These are phyloP conservation scores for Sphagnum tenellum DNA, from an alignment of 225 moss, liverwort and hornwort genomes.

Conservation along the genomic window DNA sequence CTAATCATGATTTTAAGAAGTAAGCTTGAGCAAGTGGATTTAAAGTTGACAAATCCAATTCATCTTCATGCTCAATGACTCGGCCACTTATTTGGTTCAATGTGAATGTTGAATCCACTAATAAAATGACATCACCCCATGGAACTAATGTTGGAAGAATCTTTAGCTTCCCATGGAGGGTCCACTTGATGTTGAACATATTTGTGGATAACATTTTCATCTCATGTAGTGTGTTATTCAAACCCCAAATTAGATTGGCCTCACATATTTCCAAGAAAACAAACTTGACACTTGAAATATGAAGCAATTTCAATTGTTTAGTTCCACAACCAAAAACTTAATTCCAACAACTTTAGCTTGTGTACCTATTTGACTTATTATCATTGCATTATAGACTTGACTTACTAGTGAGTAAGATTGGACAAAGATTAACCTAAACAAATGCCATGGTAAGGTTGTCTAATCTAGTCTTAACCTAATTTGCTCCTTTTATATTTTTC, in stretches of 20 bases:
- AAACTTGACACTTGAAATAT: not conserved
- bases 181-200: constrained; percentile 79
- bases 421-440: not conserved
- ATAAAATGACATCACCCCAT: constrained; percentile 55
- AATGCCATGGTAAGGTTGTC: constrained; percentile 69
- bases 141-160: constrained; percentile 60
- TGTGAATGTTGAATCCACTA: constrained; percentile 52
- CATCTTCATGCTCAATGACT: constrained; percentile 65
- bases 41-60: constrained; percentile 74
- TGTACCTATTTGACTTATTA: too few species aligned
- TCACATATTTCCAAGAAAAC: constrained; percentile 9
- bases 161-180: constrained; percentile 65
- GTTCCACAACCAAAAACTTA: too few species aligned
- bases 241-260: constrained; percentile 37
- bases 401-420: too few species aligned
- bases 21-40: constrained; percentile 45
- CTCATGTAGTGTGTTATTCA: constrained; percentile 82
- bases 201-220: constrained; percentile 94
- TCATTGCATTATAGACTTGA: too few species aligned
- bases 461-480: constrained; percentile 57
- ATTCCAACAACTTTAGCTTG: too few species aligned
- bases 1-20: constrained; percentile 79
- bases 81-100: constrained; percentile 98
- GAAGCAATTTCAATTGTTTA: too few species aligned
- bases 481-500: constrained; percentile 76